A percentile compares a stretch with the other conserved stretches of the same genome.
phyloP scores from a whole-genome alignment of 176 grass and related monocot genomes.

The Phyllostachys edulis region DNA sequence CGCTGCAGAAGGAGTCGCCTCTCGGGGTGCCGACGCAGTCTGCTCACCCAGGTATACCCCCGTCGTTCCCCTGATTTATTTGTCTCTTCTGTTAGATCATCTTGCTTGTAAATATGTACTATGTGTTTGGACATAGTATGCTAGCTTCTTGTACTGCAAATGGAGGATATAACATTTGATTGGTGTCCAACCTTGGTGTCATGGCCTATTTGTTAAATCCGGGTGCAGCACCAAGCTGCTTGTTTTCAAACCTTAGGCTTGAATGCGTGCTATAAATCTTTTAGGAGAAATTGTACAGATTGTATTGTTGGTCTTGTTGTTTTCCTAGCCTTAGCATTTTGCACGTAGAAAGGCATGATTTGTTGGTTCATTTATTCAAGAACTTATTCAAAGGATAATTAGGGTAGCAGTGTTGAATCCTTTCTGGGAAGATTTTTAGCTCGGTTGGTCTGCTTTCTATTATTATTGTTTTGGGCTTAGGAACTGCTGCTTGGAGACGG shows the following conservation, averaged over 20 bases:
- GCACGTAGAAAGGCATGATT: neutral
- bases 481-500: neutral
- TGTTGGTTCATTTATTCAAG: neutral
- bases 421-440: neutral
- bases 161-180: neutral
- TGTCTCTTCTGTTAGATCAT: neutral
- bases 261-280: neutral
- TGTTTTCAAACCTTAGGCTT: neutral
- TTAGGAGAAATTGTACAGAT: neutral
- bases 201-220: neutral
- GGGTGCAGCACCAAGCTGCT: neutral
- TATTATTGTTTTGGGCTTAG: neutral
- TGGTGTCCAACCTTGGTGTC: neutral
- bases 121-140: neutral
- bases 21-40: slow-evolving; percentile 75
- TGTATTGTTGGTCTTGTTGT: neutral
- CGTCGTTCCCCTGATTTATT: neutral
- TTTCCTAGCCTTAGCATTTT: neutral
- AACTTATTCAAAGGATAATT: neutral
- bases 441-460: neutral
- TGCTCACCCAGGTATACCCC: slow-evolving; percentile 65
- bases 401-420: neutral
- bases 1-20: slow-evolving; percentile 74
- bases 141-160: neutral
- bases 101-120: neutral